These are phyloP conservation scores for Trebouxia sp. DNA, from an alignment of 139 green algal species.

Conservation along the genomic window DNA sequence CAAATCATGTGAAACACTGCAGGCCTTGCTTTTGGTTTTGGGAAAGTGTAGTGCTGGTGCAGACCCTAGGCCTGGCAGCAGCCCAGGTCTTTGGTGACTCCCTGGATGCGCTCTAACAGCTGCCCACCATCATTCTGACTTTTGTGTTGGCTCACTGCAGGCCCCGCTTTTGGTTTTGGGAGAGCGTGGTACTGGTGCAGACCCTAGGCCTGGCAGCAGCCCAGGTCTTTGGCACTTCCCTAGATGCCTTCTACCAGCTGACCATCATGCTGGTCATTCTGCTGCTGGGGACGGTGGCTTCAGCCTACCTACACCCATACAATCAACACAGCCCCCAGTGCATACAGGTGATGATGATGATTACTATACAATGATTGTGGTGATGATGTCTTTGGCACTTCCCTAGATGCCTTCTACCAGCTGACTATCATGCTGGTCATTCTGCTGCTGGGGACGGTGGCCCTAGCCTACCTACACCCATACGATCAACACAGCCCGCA, in stretches of 20 bases:
- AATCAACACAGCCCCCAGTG: neutral
- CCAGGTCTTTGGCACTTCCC: neutral
- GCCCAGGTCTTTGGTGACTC: no score
- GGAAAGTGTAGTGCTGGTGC: no score
- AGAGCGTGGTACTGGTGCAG: neutral
- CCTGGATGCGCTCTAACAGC: no score
- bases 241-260: neutral
- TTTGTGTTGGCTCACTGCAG: no score
- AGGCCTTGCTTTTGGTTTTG: neutral
- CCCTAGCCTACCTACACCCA: neutral
- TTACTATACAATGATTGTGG: no score
- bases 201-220: neutral
- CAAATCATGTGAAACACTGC: no score
- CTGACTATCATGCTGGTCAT: neutral
- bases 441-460: neutral
- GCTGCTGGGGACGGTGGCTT: neutral
- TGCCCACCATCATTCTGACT: no score
- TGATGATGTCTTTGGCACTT: neutral
- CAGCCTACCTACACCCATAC: neutral
- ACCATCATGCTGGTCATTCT: neutral
- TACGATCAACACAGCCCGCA: neutral
- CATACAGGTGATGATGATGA: neutral
- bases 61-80: no score
- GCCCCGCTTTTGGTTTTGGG: neutral
- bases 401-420: neutral